Base-by-base conservation (phyloP, 2,329 filamentous ascomycete genomes). In the Fusarium annulatum region DNA sequence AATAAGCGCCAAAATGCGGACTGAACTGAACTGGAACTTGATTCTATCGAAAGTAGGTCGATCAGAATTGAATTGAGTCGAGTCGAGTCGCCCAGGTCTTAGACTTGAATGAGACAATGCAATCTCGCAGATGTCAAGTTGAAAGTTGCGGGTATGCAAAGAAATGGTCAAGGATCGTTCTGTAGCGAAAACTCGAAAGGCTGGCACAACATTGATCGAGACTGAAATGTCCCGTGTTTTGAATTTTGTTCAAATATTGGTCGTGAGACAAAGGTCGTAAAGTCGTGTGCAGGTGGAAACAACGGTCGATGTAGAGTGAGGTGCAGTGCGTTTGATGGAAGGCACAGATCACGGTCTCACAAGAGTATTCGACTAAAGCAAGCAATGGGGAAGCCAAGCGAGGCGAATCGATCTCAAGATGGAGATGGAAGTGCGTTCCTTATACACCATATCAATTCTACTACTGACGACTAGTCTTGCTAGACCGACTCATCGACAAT, bases 41-140 rank as follows among this genome's bases (percentile, higher is more conserved):
- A 61, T 28, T 49, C 36, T 58, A 52, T 69, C 69, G 52, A 67
- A 67, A 62, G 51, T 71, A 61, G 48, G 43, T 61, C 34, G 26
- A 64, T 56, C 58, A 73, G 60, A 45, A 49, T 51, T 41, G 26
- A 61, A 57, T 56, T 67, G 65, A 38, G 51, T 60, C 33, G 26
- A 61, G 19, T 61, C 51, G 51, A 51, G 43, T 69, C 21, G 42
- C 28, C 23, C 63, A 55, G 59, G 67, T 74, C 71, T 72, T 53
- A 72, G 69, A 75, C 60, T 60, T 60, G 41, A 45, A 59, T 75
- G 61, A 74, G 72, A 75, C 72, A 74, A 48, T n/a, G 69, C 46
- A 74, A 75, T 74, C 65, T 74, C 58, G 45, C 45, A 42, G 63
- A 72, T 60, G 42, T 61, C 64, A 64, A 55, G 52, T 67, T 51